phyloP scores from a whole-genome alignment of 805 yeast genomes.

The Lipomyces mesembrius region DNA sequence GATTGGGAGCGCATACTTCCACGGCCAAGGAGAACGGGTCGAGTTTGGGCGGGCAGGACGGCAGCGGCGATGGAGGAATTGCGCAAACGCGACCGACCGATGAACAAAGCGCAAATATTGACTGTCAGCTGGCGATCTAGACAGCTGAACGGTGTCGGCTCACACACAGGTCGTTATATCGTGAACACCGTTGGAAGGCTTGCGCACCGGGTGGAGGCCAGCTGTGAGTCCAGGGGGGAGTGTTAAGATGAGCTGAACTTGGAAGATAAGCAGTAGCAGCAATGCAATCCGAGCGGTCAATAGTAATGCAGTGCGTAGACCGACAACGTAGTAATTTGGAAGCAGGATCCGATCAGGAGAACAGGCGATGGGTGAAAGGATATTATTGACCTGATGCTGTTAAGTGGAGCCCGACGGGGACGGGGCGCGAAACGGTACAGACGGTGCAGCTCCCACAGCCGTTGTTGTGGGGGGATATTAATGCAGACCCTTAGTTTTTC shows the following conservation, averaged over 20 bases:
- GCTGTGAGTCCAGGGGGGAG: neutral
- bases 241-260: neutral
- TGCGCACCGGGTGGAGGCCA: neutral
- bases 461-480: neutral
- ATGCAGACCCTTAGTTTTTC: neutral
- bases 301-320: neutral
- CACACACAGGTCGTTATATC: neutral
- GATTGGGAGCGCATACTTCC: slow-evolving; percentile 1
- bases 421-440: neutral
- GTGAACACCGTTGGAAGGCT: neutral
- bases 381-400: too few species aligned
- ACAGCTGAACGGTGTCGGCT: neutral
- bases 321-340: neutral
- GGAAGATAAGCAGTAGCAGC: neutral
- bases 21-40: slow-evolving; percentile 8
- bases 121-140: slow-evolving; percentile 1
- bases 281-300: neutral
- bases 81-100: neutral
- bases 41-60: slow-evolving; percentile 6
- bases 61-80: slow-evolving; percentile 3
- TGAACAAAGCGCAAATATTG: neutral
- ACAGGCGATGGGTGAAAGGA: neutral
- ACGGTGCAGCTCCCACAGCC: neutral
- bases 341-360: neutral
- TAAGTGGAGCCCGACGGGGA: neutral